Percentiles rank a stretch among this genome's conserved stretches.
Conservation (phyloP, 139 green algal genomes). For the Pedinophyceae sp. region DNA sequence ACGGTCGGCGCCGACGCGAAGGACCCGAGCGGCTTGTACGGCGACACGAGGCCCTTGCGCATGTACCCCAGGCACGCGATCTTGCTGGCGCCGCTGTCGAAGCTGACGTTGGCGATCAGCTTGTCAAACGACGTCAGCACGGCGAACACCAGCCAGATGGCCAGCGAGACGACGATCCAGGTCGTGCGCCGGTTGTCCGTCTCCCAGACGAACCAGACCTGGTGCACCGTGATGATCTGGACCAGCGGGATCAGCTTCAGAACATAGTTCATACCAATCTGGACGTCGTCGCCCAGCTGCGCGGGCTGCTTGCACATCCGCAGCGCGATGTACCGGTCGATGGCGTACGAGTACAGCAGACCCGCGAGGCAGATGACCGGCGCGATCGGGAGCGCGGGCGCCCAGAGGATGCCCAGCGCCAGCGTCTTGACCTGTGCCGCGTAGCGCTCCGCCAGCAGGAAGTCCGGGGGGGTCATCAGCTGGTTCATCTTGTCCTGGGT, state of each 20-base stretch:
- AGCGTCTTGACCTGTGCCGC: constrained; percentile 23
- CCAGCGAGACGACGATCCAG: constrained; percentile 22
- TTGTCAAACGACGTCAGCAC: no score
- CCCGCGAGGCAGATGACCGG: constrained; percentile 14
- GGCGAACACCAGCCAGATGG: constrained; percentile 22
- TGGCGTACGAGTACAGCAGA: constrained; percentile 20
- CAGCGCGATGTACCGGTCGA: constrained; percentile 25
- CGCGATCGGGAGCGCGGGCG: constrained; percentile 30
- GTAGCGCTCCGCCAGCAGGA: constrained; percentile 30
- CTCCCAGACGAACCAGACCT: constrained; percentile 18
- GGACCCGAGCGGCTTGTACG: no score
- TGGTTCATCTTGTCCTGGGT: constrained; percentile 23
- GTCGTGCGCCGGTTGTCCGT: constrained; percentile 9
- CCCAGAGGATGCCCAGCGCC: constrained; percentile 27
- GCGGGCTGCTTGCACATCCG: constrained; percentile 14
- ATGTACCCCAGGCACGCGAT: no score
- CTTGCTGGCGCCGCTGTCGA: no score
- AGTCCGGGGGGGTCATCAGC: constrained; percentile 20
- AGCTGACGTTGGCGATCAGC: no score
- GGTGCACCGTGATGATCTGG: constrained; percentile 31
- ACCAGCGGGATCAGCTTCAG: constrained; percentile 27
- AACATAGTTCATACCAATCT: constrained; percentile 10
- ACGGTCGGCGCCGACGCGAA: no score
- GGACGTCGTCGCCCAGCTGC: constrained; percentile 15
- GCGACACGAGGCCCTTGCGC: no score